Evolutionary conservation across 1,139 yeast genomes (phyloP).

Genomic region (Kodamaea sp.): DNA sequence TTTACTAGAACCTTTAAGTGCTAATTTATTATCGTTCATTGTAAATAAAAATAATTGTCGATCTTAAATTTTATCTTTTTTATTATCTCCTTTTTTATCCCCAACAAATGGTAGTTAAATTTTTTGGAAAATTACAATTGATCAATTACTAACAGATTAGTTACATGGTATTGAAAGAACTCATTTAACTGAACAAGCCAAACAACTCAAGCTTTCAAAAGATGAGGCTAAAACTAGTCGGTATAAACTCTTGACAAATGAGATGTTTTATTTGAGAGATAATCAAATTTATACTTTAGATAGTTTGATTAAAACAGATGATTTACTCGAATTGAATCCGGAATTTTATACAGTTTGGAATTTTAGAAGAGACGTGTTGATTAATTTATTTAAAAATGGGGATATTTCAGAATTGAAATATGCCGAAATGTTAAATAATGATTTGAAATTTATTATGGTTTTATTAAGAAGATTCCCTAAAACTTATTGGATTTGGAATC

Average conservation of each 20-base stretch:
- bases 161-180: constrained; percentile 74
- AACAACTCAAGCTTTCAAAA: constrained; percentile 47
- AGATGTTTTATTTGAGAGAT: constrained; percentile 39
- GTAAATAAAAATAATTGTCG: neutral
- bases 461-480: constrained; percentile 72
- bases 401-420: constrained; percentile 19
- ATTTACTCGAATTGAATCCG: constrained; percentile 65
- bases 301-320: constrained; percentile 47
- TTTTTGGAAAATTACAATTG: neutral
- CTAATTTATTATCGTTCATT: constrained; percentile 32
- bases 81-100: neutral
- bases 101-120: neutral
- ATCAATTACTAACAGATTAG: constrained; percentile 14
- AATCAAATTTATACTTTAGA: constrained; percentile 30
- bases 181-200: constrained; percentile 55
- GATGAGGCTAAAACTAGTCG: constrained; percentile 52
- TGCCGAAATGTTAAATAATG: constrained; percentile 46
- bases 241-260: constrained; percentile 47
- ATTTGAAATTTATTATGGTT: constrained; percentile 57
- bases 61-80: neutral
- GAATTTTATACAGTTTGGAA: constrained; percentile 93
- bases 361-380: constrained; percentile 70
- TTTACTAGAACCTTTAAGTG: constrained; percentile 75
- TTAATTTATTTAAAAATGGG: constrained; percentile 23
- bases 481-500: constrained; percentile 96